Base-by-base conservation (phyloP, 192 early-diverging fungal genomes). In the Coemansia sp. region DNA sequence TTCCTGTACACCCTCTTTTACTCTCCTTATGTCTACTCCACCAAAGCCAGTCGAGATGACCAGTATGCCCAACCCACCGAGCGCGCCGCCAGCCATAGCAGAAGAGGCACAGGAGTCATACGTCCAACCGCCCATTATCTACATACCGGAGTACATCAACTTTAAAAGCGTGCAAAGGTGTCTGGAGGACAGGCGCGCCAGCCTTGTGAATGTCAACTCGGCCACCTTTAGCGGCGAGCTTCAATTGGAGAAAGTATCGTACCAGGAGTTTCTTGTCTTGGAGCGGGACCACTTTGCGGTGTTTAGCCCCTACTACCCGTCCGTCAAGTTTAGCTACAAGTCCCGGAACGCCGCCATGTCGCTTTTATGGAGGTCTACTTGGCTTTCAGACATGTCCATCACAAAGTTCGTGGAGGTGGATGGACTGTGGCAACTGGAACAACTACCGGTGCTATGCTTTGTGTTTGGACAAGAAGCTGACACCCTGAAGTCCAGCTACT, bases 321-420 rank as follows among this genome's bases (percentile, higher is more conserved):
- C 62, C 37, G 14, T 63, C 62, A 63, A 63, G 39, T 63, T 63
- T 45, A 25, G 15, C 62, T 63, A 63, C 62, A 39, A 27, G 62
- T 42, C 62, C 14, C 27, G 38, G 15, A 63, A 63, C 62, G 41
- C 41, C 39, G 62, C 11, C 39, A 63, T 63, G 62, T 42, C 62
- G 14, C 15, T 27, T n/a, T 11, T 44, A 21, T 60, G 31, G 39
- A 45, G 62, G 5, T 9, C 12, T 21, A 11, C 4, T 15, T 44
- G 17, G 14, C 0, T 44, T 15, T 15, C 41, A 1, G 41, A 63
- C 5, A 27, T 63, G 39, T 17, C 37, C 5, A 7, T 0, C 4
- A 63, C 39, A 29, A 11, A 39, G 14, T 63, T 63, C 31, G 39
- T 63, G 25, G 62, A 45, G 5, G 27, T 44, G 11, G 41, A 42